Evolutionary conservation across 1,284 basidiomycete species (phyloP), one percentile per base, ranked within the genome.

Genomic region (Ganoderma lucidum): DNA sequence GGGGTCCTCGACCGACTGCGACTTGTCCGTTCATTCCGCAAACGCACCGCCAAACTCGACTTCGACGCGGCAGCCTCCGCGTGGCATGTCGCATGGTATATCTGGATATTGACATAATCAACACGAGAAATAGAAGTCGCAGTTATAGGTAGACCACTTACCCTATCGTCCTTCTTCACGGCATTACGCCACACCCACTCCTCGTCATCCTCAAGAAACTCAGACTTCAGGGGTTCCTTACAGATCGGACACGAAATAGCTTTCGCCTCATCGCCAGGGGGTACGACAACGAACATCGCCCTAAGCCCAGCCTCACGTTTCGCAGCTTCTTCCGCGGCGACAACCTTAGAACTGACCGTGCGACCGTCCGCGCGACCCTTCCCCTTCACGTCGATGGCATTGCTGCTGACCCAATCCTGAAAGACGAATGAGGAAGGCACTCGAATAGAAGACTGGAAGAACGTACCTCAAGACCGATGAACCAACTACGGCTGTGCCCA

Each of bases 111-210:
- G 15, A 30, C 39, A 14, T n/a, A n/a, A 39, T 59, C 32, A 59
- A 35, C 19, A 23, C 23, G 19, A 39, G 8, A 2, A 23, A 59
- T 17, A 12, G 23, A 53, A 30, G 12, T 28, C 10, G 48, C 28
- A 39, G 19, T 23, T 3, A 41, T 15, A 23, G 37, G 9, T 14
- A 28, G 14, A n/a, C 10, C 55, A 84, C 93, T 71, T 80, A 96
- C 95, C 83, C 87, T 88, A 66, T 93, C 93, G 71, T 96, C 93
- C 68, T 92, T 91, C 78, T 87, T 88, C 32, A 96, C 85, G 0
- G 97, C 96, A 78, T 99, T 98, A 76, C 88, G 88, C 96, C 96
- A 99, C 23, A 99, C 93, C 97, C 97, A 99, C 75, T 99, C 98
- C 83, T 99, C 98, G 72, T 98, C 96, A 66, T 98, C 97, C 79